Percentiles rank a stretch among this genome's conserved stretches.
phyloP scores from a whole-genome alignment of 345 rosid species.

The Arabis alpina region DNA sequence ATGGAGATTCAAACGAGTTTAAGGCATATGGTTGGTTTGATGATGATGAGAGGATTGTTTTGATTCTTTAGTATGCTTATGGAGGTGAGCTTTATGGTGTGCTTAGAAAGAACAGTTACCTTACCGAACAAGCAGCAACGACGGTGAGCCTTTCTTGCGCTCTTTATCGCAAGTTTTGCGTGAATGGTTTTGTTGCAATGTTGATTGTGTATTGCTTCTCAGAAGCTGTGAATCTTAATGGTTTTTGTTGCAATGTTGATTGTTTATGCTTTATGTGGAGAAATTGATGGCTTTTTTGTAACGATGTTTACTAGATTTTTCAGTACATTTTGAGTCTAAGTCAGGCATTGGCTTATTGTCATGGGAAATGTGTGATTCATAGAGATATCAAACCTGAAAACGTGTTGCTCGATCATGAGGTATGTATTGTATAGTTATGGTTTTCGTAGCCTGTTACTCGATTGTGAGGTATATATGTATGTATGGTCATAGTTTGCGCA shows the following conservation, averaged over 20 bases:
- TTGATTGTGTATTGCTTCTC: no score
- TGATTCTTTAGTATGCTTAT: slow-evolving; percentile 95
- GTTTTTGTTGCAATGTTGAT: slow-evolving; percentile 7
- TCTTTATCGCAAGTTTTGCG: background rate
- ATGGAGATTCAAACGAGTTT: slow-evolving; percentile 86
- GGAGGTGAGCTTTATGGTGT: slow-evolving; percentile 82
- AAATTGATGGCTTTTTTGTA: background rate
- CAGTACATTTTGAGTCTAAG: slow-evolving; percentile 93
- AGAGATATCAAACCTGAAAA: slow-evolving; percentile 99
- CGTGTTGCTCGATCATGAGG: slow-evolving; percentile 95
- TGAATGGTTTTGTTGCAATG: no score
- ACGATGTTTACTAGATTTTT: slow-evolving; percentile 33
- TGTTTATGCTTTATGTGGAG: background rate
- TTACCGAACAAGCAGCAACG: slow-evolving; percentile 76
- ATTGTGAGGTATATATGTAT: slow-evolving; percentile 69
- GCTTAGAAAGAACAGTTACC: slow-evolving; percentile 63
- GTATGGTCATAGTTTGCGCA: background rate
- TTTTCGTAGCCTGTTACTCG: slow-evolving; percentile 68
- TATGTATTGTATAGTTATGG: slow-evolving; percentile 29
- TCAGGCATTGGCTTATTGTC: slow-evolving; percentile 87
- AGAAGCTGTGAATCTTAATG: background rate
- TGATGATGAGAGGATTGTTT: slow-evolving; percentile 69
- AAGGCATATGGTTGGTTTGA: slow-evolving; percentile 89
- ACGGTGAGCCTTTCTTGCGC: slow-evolving; percentile 52
- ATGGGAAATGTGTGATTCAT: slow-evolving; percentile 89